Conservation (phyloP, 1,284 basidiomycete genomes). For the Ganoderma sinense region DNA sequence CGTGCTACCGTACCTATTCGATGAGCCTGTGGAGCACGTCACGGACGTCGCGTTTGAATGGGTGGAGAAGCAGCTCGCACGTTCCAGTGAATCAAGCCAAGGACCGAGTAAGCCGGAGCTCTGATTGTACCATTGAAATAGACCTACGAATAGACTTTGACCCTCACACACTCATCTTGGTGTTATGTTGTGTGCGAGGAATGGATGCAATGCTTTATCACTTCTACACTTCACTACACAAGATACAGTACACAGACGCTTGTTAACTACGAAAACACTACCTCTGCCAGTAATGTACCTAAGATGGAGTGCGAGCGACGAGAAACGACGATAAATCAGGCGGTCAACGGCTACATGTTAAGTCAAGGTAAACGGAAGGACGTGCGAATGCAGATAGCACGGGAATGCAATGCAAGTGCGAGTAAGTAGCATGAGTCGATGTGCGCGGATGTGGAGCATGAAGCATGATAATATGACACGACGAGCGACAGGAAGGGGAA, state of each 20-base stretch:
- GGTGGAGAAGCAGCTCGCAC: constrained; percentile 53
- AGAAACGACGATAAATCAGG: not conserved
- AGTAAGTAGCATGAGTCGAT: constrained; percentile 19
- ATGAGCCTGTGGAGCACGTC: constrained; percentile 81
- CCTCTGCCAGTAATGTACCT: constrained; percentile 27
- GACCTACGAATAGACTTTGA: not conserved
- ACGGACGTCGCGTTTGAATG: constrained; percentile 73
- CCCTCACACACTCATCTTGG: not conserved
- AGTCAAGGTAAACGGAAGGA: constrained; percentile 13
- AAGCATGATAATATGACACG: constrained; percentile 21
- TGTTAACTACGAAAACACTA: constrained; percentile 18
- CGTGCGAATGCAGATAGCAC: constrained; percentile 22
- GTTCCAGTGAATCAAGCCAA: constrained; percentile 15
- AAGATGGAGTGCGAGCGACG: constrained; percentile 19
- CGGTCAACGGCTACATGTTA: constrained; percentile 15
- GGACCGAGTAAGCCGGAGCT: constrained; percentile 30
- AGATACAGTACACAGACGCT: constrained; percentile 19
- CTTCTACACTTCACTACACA: constrained; percentile 25
- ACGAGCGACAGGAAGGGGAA: constrained; percentile 21
- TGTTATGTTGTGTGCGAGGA: not conserved
- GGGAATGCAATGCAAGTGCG: constrained; percentile 19
- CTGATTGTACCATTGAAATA: constrained; percentile 15
- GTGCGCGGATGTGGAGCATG: constrained; percentile 18
- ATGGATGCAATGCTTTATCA: constrained; percentile 6
- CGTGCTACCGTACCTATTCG: constrained; percentile 83